Evolutionary conservation across 768 basidiomycete species (phyloP).

Genomic region (Calocybe indica): DNA sequence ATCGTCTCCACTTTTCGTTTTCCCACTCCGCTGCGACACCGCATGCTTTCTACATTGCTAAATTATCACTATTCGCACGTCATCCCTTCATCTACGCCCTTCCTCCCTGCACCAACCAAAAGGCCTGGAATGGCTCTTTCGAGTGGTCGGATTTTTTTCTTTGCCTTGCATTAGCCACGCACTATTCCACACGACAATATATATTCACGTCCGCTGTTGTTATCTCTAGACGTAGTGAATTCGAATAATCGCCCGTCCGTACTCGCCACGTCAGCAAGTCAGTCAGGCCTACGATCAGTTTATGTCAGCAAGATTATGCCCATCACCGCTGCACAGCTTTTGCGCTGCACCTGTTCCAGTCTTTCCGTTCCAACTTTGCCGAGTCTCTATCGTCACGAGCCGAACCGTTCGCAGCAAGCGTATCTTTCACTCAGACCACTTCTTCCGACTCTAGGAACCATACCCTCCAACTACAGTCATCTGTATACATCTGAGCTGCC

Average conservation of each 20-base stretch:
- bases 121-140: not conserved
- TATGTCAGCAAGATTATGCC: no score
- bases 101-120: not conserved
- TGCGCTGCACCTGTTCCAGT: not conserved
- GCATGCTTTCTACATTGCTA: not conserved
- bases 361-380: not conserved
- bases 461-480: not conserved
- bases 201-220: not conserved
- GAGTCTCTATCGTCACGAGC: no score
- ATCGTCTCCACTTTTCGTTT: not conserved
- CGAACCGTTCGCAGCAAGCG: no score
- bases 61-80: not conserved
- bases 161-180: not conserved
- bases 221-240: not conserved
- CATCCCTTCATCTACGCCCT: no score
- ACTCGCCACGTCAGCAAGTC: no score
- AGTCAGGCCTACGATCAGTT: no score
- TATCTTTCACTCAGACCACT: no score
- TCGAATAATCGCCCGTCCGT: not conserved
- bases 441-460: no score
- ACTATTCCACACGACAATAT: not conserved
- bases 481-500: not conserved
- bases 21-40: no score
- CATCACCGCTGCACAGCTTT: not conserved
- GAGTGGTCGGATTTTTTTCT: not conserved